Percentiles rank a stretch among this genome's conserved stretches.
phyloP scores from a whole-genome alignment of 2,329 filamentous ascomycete genomes.

The Penicillium olsonii region DNA sequence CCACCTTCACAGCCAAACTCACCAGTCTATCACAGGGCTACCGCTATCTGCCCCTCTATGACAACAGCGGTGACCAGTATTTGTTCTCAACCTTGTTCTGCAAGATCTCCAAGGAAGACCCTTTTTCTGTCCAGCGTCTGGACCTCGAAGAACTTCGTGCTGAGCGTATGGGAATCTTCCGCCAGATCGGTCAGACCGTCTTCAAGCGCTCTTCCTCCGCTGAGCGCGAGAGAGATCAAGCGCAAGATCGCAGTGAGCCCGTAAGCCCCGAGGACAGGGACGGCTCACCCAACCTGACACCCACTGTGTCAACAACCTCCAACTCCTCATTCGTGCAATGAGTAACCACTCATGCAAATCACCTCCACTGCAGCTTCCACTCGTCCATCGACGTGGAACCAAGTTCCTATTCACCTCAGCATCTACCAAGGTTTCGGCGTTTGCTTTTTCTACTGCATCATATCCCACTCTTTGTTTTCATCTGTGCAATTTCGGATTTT shows the following conservation, averaged over 20 bases:
- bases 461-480: constrained; percentile 19
- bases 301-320: constrained; percentile 39
- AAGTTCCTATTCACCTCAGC: constrained; percentile 3
- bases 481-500: constrained; percentile 18
- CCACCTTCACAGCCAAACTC: constrained; percentile 90
- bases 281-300: constrained; percentile 36
- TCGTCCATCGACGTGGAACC: background rate
- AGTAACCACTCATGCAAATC: constrained; percentile 3
- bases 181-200: constrained; percentile 46
- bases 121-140: constrained; percentile 44
- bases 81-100: constrained; percentile 94
- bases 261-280: constrained; percentile 36
- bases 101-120: constrained; percentile 69
- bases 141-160: constrained; percentile 42
- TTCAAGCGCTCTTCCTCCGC: constrained; percentile 46
- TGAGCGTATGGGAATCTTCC: constrained; percentile 44
- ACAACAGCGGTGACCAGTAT: constrained; percentile 87
- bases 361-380: constrained; percentile 4
- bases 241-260: constrained; percentile 32
- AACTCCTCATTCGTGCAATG: constrained; percentile 33
- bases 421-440: constrained; percentile 11
- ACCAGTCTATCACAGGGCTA: constrained; percentile 87
- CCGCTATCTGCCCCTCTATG: constrained; percentile 85
- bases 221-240: constrained; percentile 38
- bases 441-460: constrained; percentile 12